Evolutionary conservation across 169 alveolate genomes (phyloP).

Genomic region (Cryptosporidium ubiquitum): DNA sequence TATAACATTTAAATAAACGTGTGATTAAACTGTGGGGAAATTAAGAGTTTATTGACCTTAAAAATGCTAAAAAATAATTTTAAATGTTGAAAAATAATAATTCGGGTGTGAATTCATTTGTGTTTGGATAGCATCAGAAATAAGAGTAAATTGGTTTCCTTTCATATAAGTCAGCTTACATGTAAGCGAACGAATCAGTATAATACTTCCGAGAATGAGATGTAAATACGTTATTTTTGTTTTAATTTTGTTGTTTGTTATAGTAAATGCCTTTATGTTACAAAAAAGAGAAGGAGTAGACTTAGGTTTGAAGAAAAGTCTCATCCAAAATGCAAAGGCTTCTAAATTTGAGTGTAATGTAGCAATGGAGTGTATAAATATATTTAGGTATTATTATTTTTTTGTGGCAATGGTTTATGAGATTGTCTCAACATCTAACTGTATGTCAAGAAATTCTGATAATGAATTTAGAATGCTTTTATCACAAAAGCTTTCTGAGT

Average conservation of each 20-base stretch:
- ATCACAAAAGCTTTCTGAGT: not conserved
- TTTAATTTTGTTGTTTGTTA: not conserved
- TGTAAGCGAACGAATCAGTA: not conserved
- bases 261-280: not conserved
- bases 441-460: not conserved
- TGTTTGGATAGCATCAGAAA: not conserved
- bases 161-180: not conserved
- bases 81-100: no score
- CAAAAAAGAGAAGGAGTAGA: not conserved
- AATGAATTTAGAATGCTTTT: not conserved
- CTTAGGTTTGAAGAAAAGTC: not conserved
- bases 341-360: not conserved
- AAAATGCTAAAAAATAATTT: no score
- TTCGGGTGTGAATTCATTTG: no score
- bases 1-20: not conserved
- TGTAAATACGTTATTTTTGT: not conserved
- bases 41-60: no score
- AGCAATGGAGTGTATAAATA: not conserved
- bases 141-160: not conserved
- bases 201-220: not conserved
- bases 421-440: not conserved
- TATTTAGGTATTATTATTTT: slow-evolving; percentile 1
- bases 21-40: not conserved
- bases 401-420: slow-evolving; percentile 1
- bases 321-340: not conserved